A percentile compares a stretch with the other conserved stretches of the same genome.
These are phyloP conservation scores for Canavalia gladiata DNA, from an alignment of 306 rosid species.

Conservation along the genomic window DNA sequence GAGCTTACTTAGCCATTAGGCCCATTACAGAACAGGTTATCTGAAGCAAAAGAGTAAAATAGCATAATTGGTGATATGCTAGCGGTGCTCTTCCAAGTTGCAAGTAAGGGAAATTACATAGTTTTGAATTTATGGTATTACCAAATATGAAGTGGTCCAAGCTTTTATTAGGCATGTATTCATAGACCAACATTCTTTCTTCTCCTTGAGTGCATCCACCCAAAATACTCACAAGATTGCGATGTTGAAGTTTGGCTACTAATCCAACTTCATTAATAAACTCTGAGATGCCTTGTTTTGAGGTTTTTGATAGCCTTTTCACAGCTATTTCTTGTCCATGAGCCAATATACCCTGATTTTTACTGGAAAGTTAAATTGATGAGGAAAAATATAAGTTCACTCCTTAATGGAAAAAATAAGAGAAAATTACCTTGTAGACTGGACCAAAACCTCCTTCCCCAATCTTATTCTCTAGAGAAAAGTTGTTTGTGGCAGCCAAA, in stretches of 20 bases:
- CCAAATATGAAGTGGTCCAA: conserved; percentile 55
- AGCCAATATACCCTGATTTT: conserved; percentile 52
- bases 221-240: conserved; percentile 54
- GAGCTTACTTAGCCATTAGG: conserved; percentile 17
- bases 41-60: not conserved
- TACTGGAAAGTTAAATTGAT: not conserved
- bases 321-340: conserved; percentile 65
- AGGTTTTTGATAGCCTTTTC: conserved; percentile 58
- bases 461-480: conserved; percentile 50
- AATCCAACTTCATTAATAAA: conserved; percentile 57
- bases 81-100: not conserved
- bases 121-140: conserved; percentile 20
- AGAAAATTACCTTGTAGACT: conserved; percentile 56
- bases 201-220: conserved; percentile 57
- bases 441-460: conserved; percentile 67
- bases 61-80: not conserved
- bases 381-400: not conserved
- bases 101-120: not conserved
- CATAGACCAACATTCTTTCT: conserved; percentile 57
- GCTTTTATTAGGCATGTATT: conserved; percentile 57
- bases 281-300: conserved; percentile 59
- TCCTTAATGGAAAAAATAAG: not conserved
- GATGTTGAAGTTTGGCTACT: conserved; percentile 58
- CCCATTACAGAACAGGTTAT: not conserved
- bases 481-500: conserved; percentile 50